Conservation (phyloP, 1,284 basidiomycete species). For the Microbotryomycetes sp. region DNA sequence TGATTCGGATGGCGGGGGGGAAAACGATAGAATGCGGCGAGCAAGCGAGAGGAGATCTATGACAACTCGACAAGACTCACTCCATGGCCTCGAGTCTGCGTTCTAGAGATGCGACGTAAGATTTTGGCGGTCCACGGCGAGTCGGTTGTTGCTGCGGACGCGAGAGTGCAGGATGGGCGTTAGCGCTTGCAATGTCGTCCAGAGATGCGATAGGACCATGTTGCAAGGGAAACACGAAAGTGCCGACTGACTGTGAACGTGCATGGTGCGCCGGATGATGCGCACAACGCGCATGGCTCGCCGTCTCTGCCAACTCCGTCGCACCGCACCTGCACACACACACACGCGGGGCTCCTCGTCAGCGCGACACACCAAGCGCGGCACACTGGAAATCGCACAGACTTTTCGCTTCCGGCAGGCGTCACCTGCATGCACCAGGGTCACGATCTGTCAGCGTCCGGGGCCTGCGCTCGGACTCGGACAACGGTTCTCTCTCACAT, state of each 20-base stretch:
- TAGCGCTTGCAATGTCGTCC: no score
- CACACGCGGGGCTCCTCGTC: no score
- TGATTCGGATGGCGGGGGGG: no score
- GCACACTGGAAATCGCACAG: neutral
- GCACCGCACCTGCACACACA: constrained; percentile 14
- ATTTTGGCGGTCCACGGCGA: constrained; percentile 78
- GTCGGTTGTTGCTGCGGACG: constrained; percentile 46
- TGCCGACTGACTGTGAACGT: constrained; percentile 13
- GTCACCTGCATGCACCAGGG: constrained; percentile 3
- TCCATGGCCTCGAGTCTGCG: constrained; percentile 64
- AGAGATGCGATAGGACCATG: neutral
- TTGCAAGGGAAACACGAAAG: neutral
- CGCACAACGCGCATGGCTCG: constrained; percentile 13
- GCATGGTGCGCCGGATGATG: constrained; percentile 7
- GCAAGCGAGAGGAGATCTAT: no score
- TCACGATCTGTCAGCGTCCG: neutral
- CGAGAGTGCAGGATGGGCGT: no score
- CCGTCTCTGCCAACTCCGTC: constrained; percentile 5
- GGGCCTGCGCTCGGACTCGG: neutral
- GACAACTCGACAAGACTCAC: no score
- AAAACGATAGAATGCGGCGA: no score
- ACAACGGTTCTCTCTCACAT: neutral
- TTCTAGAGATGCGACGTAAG: constrained; percentile 64
- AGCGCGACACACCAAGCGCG: no score
- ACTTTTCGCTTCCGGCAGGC: constrained; percentile 17